Conservation (phyloP, 1,284 basidiomycete species). For the Stygiomarasmius scandens region DNA sequence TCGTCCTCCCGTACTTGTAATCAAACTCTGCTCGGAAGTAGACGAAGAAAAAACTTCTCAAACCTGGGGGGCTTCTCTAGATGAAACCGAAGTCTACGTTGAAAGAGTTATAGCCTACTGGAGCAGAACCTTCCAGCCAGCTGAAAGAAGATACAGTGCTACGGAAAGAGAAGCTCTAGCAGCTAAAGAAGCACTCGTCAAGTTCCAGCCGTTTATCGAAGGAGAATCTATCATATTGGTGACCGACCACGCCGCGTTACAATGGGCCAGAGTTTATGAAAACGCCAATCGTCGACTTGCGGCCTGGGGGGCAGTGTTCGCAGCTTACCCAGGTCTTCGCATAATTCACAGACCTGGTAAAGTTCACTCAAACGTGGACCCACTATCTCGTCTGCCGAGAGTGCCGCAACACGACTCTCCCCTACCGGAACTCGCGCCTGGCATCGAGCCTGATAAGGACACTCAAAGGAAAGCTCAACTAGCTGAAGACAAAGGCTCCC, state of each 20-base stretch:
- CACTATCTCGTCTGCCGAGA: conserved; percentile 13
- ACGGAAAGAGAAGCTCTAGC: conserved; percentile 30
- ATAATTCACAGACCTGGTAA: conserved; percentile 32
- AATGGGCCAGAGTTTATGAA: conserved; percentile 32
- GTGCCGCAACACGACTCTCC: background rate
- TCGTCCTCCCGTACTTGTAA: no score
- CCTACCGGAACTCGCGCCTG: no score
- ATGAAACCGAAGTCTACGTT: no score
- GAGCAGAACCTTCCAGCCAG: conserved; percentile 21
- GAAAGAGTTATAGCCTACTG: conserved; percentile 29
- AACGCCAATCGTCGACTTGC: conserved; percentile 31
- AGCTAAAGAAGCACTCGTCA: conserved; percentile 29
- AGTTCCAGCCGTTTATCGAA: conserved; percentile 27
- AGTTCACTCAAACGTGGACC: conserved; percentile 36
- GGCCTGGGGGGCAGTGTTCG: conserved; percentile 29
- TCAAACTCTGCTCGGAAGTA: no score
- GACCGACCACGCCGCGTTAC: conserved; percentile 36
- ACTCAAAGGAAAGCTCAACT: no score
- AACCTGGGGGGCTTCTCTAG: no score
- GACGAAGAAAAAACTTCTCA: no score
- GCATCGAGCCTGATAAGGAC: no score
- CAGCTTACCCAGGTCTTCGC: conserved; percentile 28
- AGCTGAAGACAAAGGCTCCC: no score
- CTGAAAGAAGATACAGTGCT: conserved; percentile 12
- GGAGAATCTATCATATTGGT: conserved; percentile 27